Percentiles rank a stretch among this genome's conserved stretches.
phyloP scores from a whole-genome alignment of 1,284 basidiomycete species.

The Fistulinella cinereoalba region DNA sequence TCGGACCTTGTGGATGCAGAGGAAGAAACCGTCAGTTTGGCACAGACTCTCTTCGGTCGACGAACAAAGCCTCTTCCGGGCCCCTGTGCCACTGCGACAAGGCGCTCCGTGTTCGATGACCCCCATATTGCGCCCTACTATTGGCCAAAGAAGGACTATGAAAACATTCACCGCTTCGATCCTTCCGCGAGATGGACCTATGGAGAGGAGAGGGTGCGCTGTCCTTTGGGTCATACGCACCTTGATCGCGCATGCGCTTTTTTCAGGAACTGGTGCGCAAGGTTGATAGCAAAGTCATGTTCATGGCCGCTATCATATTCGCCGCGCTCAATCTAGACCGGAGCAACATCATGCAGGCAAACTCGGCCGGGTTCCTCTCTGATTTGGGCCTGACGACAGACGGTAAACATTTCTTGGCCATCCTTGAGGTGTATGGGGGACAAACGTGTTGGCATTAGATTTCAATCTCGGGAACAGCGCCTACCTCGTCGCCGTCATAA shows the following conservation, averaged over 20 bases:
- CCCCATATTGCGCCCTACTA: slow-evolving; percentile 42
- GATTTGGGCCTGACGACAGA: slow-evolving; percentile 61
- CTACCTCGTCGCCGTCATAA: slow-evolving; percentile 56
- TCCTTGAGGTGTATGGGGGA: not conserved
- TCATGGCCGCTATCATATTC: slow-evolving; percentile 47
- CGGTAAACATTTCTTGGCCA: slow-evolving; percentile 27
- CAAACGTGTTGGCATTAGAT: slow-evolving; percentile 36
- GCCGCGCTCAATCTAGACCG: slow-evolving; percentile 46
- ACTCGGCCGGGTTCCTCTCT: slow-evolving; percentile 63
- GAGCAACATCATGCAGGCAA: slow-evolving; percentile 57
- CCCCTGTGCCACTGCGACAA: slow-evolving; percentile 20
- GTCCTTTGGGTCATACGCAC: not conserved
- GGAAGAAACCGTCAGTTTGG: slow-evolving; percentile 1
- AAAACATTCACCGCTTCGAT: slow-evolving; percentile 67
- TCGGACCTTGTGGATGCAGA: slow-evolving; percentile 9
- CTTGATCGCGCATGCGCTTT: not conserved
- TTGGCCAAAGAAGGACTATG: slow-evolving; percentile 38
- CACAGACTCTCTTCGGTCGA: slow-evolving; percentile 1
- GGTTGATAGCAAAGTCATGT: slow-evolving; percentile 49
- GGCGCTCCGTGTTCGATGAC: slow-evolving; percentile 57
- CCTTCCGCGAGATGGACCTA: slow-evolving; percentile 66
- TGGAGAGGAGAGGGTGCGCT: slow-evolving; percentile 56
- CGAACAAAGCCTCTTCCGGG: not conserved
- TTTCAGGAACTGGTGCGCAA: slow-evolving; percentile 38
- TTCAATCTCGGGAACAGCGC: slow-evolving; percentile 66